Evolutionary conservation across 148 eudicot species (phyloP).

Genomic region (Silene latifolia): DNA sequence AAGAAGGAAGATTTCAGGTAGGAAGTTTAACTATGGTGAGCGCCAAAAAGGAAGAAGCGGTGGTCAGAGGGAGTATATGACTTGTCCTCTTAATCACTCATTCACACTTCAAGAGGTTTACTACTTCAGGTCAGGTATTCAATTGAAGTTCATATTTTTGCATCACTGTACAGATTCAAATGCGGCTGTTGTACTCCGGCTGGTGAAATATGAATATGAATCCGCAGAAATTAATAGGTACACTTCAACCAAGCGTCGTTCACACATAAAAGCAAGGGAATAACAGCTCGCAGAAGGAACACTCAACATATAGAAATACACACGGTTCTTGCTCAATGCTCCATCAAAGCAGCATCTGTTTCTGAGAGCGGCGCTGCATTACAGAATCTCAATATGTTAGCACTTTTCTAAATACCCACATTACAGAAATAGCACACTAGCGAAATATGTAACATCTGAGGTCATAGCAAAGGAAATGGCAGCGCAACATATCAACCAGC

Average conservation of each 20-base stretch:
- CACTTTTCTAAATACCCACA: conserved; percentile 14
- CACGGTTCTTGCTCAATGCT: conserved; percentile 35
- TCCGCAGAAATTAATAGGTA: background rate
- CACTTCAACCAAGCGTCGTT: conserved; percentile 11
- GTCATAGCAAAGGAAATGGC: background rate
- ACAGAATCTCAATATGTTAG: conserved; percentile 27
- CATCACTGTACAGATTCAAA: conserved; percentile 13
- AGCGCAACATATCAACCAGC: background rate
- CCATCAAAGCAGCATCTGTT: conserved; percentile 89
- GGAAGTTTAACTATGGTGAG: too few species aligned
- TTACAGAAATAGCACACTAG: background rate
- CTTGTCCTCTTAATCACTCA: background rate
- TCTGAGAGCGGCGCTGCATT: conserved; percentile 91
- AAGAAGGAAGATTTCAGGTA: too few species aligned
- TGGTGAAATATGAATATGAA: conserved; percentile 10
- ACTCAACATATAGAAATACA: background rate
- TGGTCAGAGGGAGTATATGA: background rate
- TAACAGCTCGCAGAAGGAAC: background rate
- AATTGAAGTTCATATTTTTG: conserved; percentile 5
- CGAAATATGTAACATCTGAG: background rate
- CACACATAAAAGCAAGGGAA: conserved; percentile 2
- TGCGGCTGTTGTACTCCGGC: background rate
- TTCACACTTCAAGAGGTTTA: background rate
- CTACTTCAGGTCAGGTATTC: background rate
- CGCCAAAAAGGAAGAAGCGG: background rate